Evolutionary conservation across 345 rosid genomes (phyloP), one percentile per base, ranked within the genome.

Genomic region (Citrus inodora): DNA sequence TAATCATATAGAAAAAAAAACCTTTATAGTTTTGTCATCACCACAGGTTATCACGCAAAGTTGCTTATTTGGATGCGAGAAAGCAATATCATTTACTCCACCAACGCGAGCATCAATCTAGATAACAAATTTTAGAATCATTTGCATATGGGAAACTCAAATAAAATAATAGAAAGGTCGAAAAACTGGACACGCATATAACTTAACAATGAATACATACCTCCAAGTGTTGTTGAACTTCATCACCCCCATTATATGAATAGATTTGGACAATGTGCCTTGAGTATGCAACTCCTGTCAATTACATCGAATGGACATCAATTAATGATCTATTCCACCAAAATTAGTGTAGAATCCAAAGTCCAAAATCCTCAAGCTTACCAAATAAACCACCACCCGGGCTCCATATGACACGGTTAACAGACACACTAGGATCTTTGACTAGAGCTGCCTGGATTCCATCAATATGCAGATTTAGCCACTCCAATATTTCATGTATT

Each of bases 361-460:
- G 73, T 51, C 14, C 71, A 55, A 80, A 33, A 72, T 56, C 65
- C 61, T 82, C 81, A 70, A 81, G 82, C 93, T 86, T 88, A 96
- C 99, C 97, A 78, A 96, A 94, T 81, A 96, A 87, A 80, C 92
- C 82, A 68, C 99, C 99, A 81, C 91, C 97, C 7, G 99, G 92
- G 81, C 95, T 91, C 99, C 97, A 96, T 82, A 90, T 91, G 73
- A 96, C 95, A 83, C 99, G 97, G 86, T 92, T 96, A 64, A 92
- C 98, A 67, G 97, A 92, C n/a, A 90, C 93, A 19, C 78, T 87
- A 48, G 96, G 97, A 81, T 96, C 99, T 85, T 94, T 96, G 77
- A 87, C 92, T 56, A 94, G 87, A 79, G 97, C 88, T 78, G 92
- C 88, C 98, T 94, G 88, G 48, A 83, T 74, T 83, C 65, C 62